Evolutionary conservation across 129 eudicot species (phyloP), one percentile per base, ranked within the genome.

Genomic region (Heracleum sosnowskyi): DNA sequence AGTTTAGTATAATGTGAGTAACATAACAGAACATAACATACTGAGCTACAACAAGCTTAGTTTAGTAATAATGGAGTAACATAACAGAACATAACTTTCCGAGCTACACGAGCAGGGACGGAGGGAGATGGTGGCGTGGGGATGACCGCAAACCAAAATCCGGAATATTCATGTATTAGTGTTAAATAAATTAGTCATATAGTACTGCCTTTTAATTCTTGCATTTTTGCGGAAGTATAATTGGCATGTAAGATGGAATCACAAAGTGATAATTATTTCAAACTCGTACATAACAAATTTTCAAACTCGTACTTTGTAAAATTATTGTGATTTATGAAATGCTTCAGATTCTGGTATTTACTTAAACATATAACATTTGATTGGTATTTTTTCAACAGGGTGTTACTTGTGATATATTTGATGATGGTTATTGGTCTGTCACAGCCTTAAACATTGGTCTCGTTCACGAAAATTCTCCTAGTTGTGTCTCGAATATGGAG

Each of bases 361-460:
- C 29, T 24, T 1, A 22, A 7, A 53, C 20, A 53, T 24, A 7
- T 51, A 51, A 55, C 64, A 55, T 28, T 4, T 64, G 3, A 76
- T 63, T 70, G 5, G 5, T 4, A 63, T 75, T 2, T 75, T 33
- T 8, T 24, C 15, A 1, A 33, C 86, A 86, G 89, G 89, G 89
- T 47, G 87, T 83, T 63, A 77, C 86, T 35, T 86, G 89, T 86
- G 89, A 86, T 74, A 39, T 86, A 68, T 80, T 81, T 57, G 78
- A 86, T 57, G 78, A 86, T 83, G 86, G 80, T 55, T 80, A 80
- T 35, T 86, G 89, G 89, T 81, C 81, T 78, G 89, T 86, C 33
- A 80, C 81, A 42, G 79, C 77, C 12, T 81, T 86, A 36, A 74
- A 62, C 49, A 73, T 83, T 49, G 89, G 89, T 49, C 76, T 80